Percentiles rank a stretch among this genome's conserved stretches.
These are phyloP conservation scores for Cladophialophora immunda DNA, from an alignment of 2,329 filamentous ascomycete species.

Conservation along the genomic window DNA sequence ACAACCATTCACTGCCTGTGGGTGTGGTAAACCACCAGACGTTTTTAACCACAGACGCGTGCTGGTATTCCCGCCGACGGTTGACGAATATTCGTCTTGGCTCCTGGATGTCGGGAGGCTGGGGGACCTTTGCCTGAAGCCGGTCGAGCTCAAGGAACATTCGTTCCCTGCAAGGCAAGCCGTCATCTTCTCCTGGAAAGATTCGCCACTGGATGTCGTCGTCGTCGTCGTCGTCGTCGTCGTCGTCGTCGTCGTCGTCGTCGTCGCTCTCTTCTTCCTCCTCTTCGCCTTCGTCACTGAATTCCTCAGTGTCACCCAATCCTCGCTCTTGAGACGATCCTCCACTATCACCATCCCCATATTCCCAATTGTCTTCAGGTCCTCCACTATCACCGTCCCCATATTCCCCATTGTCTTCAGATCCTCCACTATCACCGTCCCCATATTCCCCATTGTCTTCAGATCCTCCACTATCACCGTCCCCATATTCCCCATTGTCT, in stretches of 20 bases:
- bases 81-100: background rate
- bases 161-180: background rate
- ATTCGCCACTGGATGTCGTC: background rate
- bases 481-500: no score
- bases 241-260: background rate
- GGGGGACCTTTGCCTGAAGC: background rate
- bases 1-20: background rate
- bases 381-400: background rate
- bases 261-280: background rate
- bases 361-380: background rate
- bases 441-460: background rate
- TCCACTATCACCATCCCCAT: background rate
- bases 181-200: background rate
- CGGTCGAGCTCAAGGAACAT: constrained; percentile 1
- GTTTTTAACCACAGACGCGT: background rate
- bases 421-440: background rate
- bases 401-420: background rate
- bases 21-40: background rate
- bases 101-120: background rate
- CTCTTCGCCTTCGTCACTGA: background rate
- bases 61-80: background rate
- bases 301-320: no score
- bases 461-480: background rate
- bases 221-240: background rate
- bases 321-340: background rate